Conservation (phyloP, 495 filamentous ascomycete genomes). For the Gamarada debralockiae region DNA sequence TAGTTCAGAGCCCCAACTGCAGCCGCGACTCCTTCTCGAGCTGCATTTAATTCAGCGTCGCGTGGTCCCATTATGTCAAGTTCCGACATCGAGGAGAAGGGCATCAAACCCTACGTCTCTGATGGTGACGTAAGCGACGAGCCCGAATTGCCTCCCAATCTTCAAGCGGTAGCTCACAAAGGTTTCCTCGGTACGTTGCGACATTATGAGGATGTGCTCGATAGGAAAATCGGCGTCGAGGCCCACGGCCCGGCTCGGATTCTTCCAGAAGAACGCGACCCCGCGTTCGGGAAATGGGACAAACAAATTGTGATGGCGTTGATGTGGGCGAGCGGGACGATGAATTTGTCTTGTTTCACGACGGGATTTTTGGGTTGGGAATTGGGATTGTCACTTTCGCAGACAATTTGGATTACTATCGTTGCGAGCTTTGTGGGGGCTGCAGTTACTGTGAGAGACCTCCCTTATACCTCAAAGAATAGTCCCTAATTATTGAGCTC, state of each 20-base stretch:
- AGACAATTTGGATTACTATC: conserved; percentile 46
- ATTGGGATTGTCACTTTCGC: conserved; percentile 42
- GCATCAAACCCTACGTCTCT: not conserved
- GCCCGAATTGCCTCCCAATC: conserved; percentile 1
- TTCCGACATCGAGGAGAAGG: conserved; percentile 1
- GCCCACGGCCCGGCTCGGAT: conserved; percentile 43
- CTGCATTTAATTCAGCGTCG: too few species aligned
- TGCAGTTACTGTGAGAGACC: conserved; percentile 40
- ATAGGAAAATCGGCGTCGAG: conserved; percentile 49
- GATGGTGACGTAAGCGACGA: not conserved
- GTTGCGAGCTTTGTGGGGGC: conserved; percentile 40
- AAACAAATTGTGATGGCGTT: conserved; percentile 28
- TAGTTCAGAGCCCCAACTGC: too few species aligned
- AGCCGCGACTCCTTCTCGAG: too few species aligned
- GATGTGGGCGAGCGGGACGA: conserved; percentile 44
- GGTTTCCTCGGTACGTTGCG: conserved; percentile 32
- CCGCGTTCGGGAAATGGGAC: conserved; percentile 25
- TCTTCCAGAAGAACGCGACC: conserved; percentile 36
- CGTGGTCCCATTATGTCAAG: not conserved
- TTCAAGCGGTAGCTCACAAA: not conserved
- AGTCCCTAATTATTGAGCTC: not conserved
- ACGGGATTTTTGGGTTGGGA: conserved; percentile 42
- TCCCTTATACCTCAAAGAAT: not conserved
- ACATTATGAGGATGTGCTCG: conserved; percentile 39
- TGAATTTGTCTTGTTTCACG: conserved; percentile 51